Percentiles rank a stretch among this genome's conserved stretches.
These are phyloP conservation scores for Torulaspora franciscae DNA, from an alignment of 805 yeast species.

Conservation along the genomic window DNA sequence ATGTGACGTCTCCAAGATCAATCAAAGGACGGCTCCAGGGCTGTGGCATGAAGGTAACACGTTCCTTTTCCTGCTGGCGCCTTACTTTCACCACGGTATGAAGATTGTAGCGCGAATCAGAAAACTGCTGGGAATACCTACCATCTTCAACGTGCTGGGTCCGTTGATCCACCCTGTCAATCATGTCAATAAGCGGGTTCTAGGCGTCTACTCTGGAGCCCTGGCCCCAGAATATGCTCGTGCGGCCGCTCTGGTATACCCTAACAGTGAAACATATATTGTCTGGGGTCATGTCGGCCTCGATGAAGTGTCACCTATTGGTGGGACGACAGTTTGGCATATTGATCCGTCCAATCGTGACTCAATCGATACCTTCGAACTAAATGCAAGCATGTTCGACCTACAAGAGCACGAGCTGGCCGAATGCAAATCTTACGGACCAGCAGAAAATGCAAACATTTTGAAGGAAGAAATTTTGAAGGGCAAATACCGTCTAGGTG, in stretches of 20 bases:
- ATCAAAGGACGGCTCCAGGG: constrained; percentile 52
- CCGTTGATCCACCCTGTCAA: constrained; percentile 92
- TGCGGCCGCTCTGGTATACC: constrained; percentile 59
- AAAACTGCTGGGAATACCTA: constrained; percentile 76
- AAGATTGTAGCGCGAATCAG: constrained; percentile 75
- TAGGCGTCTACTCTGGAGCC: constrained; percentile 81
- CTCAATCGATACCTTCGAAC: constrained; percentile 39
- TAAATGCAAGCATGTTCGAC: constrained; percentile 77
- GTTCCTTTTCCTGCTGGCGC: constrained; percentile 80
- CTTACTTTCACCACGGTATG: constrained; percentile 92
- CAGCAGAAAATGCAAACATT: constrained; percentile 71
- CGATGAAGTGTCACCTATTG: constrained; percentile 92
- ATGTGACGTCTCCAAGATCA: constrained; percentile 70
- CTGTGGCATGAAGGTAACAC: constrained; percentile 43
- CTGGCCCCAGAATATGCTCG: constrained; percentile 82
- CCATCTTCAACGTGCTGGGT: constrained; percentile 90
- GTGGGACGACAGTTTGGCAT: constrained; percentile 76
- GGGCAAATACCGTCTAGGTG: constrained; percentile 44
- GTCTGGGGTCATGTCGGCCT: constrained; percentile 91
- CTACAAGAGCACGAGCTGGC: constrained; percentile 64
- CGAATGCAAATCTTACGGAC: constrained; percentile 78
- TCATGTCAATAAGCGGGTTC: constrained; percentile 62
- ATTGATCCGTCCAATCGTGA: constrained; percentile 42
- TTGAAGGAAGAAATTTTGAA: constrained; percentile 38
- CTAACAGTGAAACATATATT: constrained; percentile 57